Conservation (phyloP, 2,329 filamentous ascomycete genomes). For the Aulographum hederae region DNA sequence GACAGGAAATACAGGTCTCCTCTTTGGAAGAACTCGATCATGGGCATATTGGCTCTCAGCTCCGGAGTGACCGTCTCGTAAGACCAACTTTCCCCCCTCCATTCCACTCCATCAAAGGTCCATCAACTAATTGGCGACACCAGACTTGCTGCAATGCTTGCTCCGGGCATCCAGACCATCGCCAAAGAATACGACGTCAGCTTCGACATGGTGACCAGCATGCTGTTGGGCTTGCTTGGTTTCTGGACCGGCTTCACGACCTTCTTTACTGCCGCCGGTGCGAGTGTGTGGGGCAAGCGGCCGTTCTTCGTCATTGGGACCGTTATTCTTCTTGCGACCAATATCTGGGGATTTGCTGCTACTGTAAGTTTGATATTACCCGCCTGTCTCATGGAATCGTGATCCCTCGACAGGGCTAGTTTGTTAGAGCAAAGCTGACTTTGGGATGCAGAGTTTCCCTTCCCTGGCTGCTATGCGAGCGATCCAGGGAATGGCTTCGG, state of each 20-base stretch:
- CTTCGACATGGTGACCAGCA: constrained; percentile 18
- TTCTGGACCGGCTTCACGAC: constrained; percentile 24
- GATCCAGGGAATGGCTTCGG: no score
- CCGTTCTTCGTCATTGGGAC: constrained; percentile 20
- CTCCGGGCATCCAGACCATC: constrained; percentile 18
- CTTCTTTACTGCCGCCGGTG: constrained; percentile 18
- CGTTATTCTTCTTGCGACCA: constrained; percentile 16
- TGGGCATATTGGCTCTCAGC: no score
- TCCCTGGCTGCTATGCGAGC: no score
- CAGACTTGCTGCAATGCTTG: constrained; percentile 23
- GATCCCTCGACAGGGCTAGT: no score
- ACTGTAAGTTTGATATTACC: no score
- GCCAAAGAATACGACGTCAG: constrained; percentile 18
- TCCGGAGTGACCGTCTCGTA: no score
- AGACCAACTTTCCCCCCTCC: no score
- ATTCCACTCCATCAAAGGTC: no score
- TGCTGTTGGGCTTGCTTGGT: constrained; percentile 22
- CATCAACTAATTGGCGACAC: constrained; percentile 2
- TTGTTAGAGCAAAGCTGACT: no score
- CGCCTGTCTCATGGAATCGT: no score
- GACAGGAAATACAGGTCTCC: constrained; percentile 7
- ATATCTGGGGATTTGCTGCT: constrained; percentile 22
- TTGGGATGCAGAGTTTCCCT: no score
- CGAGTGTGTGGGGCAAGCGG: constrained; percentile 15
- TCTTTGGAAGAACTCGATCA: no score